Conservation (phyloP, 345 rosid genomes). For the Camelina laxa region DNA sequence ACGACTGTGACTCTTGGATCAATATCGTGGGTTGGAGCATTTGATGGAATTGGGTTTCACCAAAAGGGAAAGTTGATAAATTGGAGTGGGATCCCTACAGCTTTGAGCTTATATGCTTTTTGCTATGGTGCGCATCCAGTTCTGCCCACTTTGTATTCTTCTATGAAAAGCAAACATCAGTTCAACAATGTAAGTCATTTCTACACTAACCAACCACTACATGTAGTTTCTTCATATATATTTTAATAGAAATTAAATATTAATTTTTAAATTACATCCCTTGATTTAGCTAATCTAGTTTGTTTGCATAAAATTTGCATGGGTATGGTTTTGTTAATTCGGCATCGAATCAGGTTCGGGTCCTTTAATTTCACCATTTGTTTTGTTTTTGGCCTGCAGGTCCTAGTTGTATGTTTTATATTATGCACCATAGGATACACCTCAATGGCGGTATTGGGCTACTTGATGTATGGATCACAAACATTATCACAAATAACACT, state of each 20-base stretch:
- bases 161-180: conserved; percentile 51
- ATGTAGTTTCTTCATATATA: not conserved
- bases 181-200: conserved; percentile 48
- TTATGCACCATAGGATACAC: conserved; percentile 44
- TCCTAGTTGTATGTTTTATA: conserved; percentile 46
- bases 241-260: not conserved
- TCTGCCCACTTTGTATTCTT: conserved; percentile 56
- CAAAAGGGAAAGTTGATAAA: conserved; percentile 45
- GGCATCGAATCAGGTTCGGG: no score
- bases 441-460: conserved; percentile 53
- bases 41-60: conserved; percentile 45
- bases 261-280: no score
- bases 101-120: conserved; percentile 51
- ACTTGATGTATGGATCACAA: conserved; percentile 48
- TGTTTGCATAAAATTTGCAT: no score
- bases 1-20: conserved; percentile 47
- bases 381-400: conserved; percentile 33
- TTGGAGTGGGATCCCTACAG: conserved; percentile 50
- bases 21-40: conserved; percentile 47
- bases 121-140: conserved; percentile 56
- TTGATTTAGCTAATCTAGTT: not conserved
- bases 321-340: no score
- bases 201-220: not conserved
- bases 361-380: not conserved
- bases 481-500: conserved; percentile 50